Evolutionary conservation across 2,329 filamentous ascomycete species (phyloP).

Genomic region (Claviceps fusiformis): DNA sequence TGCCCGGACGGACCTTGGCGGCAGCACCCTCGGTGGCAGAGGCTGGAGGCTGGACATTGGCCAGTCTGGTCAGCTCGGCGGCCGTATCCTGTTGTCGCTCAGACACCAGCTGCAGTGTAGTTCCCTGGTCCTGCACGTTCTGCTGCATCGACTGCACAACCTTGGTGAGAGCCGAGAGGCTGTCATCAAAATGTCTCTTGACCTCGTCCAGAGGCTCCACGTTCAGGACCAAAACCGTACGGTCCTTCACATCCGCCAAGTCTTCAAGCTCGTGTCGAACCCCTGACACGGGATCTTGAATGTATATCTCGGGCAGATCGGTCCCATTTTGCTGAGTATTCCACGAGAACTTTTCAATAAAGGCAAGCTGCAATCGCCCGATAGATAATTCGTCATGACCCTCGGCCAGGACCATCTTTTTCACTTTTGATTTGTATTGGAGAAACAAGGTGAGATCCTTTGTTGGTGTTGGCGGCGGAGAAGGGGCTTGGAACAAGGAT

Average conservation of each 20-base stretch:
- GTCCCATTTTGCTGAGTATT: constrained; percentile 89
- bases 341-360: constrained; percentile 99
- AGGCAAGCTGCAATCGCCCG: constrained; percentile 79
- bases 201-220: constrained; percentile 90
- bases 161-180: constrained; percentile 63
- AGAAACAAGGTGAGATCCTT: constrained; percentile 90
- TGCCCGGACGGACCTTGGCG: constrained; percentile 18
- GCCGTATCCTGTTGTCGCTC: constrained; percentile 82
- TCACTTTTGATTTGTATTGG: constrained; percentile 94
- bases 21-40: constrained; percentile 27
- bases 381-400: constrained; percentile 76
- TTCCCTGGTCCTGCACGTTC: constrained; percentile 69
- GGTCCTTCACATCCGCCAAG: constrained; percentile 81
- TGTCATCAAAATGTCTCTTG: constrained; percentile 90
- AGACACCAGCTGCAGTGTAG: constrained; percentile 71
- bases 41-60: constrained; percentile 30
- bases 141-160: constrained; percentile 80
- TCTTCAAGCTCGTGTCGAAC: constrained; percentile 97
- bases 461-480: constrained; percentile 49
- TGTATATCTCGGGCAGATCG: constrained; percentile 93
- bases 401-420: constrained; percentile 82
- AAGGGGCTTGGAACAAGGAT: constrained; percentile 40
- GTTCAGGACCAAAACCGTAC: constrained; percentile 88
- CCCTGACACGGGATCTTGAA: constrained; percentile 88
- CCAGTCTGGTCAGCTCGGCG: constrained; percentile 63